These are phyloP conservation scores for Solanum gracilifrons DNA, from an alignment of 257 asterid genomes.

Conservation along the genomic window DNA sequence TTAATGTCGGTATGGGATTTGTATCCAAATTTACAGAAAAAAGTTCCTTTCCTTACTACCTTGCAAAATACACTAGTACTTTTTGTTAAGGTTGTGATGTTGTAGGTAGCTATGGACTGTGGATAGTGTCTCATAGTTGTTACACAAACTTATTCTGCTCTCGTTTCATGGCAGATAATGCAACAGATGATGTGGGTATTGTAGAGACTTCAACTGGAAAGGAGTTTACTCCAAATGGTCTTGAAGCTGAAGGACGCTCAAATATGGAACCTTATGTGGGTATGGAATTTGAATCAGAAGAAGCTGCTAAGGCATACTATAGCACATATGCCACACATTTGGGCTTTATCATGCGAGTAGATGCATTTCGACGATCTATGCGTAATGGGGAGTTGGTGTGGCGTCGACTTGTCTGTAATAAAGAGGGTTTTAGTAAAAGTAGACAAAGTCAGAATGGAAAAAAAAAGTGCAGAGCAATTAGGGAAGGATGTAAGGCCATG, in stretches of 20 bases:
- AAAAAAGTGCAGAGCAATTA: slow-evolving; percentile 23
- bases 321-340: slow-evolving; percentile 11
- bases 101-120: neutral
- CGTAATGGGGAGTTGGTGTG: slow-evolving; percentile 23
- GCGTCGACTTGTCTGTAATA: slow-evolving; percentile 28
- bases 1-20: neutral
- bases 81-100: neutral
- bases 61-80: neutral
- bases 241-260: neutral
- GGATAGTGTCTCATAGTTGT: neutral
- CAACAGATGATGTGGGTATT: neutral
- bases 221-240: neutral
- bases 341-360: slow-evolving; percentile 26
- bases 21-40: neutral
- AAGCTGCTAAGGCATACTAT: slow-evolving; percentile 19
- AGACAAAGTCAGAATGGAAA: slow-evolving; percentile 12
- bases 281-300: slow-evolving; percentile 27
- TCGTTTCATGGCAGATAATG: slow-evolving; percentile 6
- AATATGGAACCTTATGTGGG: slow-evolving; percentile 13
- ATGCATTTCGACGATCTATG: slow-evolving; percentile 23
- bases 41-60: neutral
- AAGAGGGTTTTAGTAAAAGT: slow-evolving; percentile 24
- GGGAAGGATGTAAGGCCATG: slow-evolving; percentile 39
- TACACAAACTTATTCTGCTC: neutral
- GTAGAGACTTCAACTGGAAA: slow-evolving; percentile 5